These are phyloP conservation scores for Pichia sp. DNA, from an alignment of 1,139 yeast genomes.

Conservation along the genomic window DNA sequence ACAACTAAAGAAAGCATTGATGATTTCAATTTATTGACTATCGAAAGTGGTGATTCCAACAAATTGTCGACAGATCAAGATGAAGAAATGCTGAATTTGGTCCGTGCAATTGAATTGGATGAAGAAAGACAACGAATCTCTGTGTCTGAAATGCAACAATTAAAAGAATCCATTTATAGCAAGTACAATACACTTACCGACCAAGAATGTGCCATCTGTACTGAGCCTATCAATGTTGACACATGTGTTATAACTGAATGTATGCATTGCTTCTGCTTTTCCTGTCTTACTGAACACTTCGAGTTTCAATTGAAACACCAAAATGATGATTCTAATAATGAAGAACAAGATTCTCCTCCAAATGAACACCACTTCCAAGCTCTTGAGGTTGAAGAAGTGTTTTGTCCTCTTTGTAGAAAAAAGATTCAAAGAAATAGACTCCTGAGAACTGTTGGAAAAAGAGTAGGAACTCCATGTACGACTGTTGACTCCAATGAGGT, in stretches of 20 bases:
- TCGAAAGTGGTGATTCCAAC: neutral
- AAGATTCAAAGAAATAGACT: constrained; percentile 38
- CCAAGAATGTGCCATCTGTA: constrained; percentile 81
- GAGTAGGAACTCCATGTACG: constrained; percentile 2
- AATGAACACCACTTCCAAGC: too few species aligned
- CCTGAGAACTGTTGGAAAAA: constrained; percentile 30
- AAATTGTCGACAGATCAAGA: constrained; percentile 15
- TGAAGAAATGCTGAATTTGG: constrained; percentile 25
- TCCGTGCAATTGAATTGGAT: constrained; percentile 22
- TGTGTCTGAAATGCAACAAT: constrained; percentile 17
- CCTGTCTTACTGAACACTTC: constrained; percentile 67
- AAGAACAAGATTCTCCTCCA: too few species aligned
- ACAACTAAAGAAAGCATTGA: constrained; percentile 28
- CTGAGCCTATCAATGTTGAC: constrained; percentile 50
- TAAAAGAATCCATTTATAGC: constrained; percentile 30
- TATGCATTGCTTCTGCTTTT: constrained; percentile 71
- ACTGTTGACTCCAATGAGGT: neutral
- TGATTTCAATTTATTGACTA: too few species aligned
- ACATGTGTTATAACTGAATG: constrained; percentile 69
- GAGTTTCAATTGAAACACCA: constrained; percentile 28
- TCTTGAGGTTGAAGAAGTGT: constrained; percentile 19
- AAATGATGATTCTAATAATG: neutral
- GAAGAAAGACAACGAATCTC: constrained; percentile 21
- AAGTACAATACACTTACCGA: constrained; percentile 35
- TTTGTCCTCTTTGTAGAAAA: constrained; percentile 58